Evolutionary conservation across 495 filamentous ascomycete genomes (phyloP).

Genomic region (Aspergillus haitiensis): DNA sequence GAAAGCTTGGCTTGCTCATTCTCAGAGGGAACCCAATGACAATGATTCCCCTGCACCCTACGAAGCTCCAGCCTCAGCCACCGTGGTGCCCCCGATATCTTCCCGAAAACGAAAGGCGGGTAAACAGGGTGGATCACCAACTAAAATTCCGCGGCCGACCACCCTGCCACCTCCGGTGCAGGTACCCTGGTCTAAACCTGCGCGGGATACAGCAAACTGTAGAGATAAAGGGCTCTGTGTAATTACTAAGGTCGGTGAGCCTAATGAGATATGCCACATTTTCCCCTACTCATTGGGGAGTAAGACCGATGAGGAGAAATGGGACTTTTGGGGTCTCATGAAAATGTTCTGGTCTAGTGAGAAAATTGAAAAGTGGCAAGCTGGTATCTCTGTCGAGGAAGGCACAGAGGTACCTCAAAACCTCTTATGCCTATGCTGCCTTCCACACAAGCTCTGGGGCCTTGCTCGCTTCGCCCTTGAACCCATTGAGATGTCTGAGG

Average conservation of each 20-base stretch:
- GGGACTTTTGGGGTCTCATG: constrained; percentile 1
- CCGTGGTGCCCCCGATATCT: neutral
- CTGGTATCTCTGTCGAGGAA: neutral
- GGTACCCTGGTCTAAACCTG: neutral
- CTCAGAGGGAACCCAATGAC: neutral
- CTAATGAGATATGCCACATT: constrained; percentile 4
- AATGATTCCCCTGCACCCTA: neutral
- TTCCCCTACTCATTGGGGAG: neutral
- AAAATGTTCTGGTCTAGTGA: neutral
- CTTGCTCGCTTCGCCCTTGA: constrained; percentile 4
- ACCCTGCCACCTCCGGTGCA: no score
- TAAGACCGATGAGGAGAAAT: neutral
- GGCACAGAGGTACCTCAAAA: constrained; percentile 8
- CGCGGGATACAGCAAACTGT: neutral
- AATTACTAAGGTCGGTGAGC: constrained; percentile 1
- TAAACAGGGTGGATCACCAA: neutral
- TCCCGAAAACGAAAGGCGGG: neutral
- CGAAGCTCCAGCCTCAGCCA: neutral
- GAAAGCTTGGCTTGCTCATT: neutral
- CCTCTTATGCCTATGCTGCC: constrained; percentile 1
- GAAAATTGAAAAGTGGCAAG: constrained; percentile 1
- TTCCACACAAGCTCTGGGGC: constrained; percentile 6
- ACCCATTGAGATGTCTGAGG: constrained; percentile 5
- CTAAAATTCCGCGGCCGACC: neutral
- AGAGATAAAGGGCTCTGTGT: constrained; percentile 3